phyloP scores from a whole-genome alignment of 805 yeast species.

The Ogataea pilisensis region DNA sequence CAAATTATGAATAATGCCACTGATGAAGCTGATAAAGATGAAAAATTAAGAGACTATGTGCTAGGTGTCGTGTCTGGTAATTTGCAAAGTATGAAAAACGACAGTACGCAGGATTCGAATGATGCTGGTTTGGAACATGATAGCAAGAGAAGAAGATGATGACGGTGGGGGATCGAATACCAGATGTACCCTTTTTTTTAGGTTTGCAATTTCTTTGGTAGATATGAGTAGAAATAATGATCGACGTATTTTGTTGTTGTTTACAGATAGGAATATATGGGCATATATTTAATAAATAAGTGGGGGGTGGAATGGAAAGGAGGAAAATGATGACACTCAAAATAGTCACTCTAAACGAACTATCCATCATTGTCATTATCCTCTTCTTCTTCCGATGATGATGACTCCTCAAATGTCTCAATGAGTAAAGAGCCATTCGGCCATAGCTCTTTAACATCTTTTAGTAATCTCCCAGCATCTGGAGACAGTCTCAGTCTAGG shows the following conservation, averaged over 20 bases:
- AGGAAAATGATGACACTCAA: neutral
- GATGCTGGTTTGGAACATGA: conserved; percentile 3
- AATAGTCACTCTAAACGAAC: neutral
- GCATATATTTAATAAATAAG: neutral
- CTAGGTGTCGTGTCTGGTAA: conserved; percentile 57
- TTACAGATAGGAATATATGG: no score
- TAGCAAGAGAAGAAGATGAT: conserved; percentile 22
- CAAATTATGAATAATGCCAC: conserved; percentile 44
- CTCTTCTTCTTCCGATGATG: conserved; percentile 13
- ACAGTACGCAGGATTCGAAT: conserved; percentile 1
- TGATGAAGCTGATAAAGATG: conserved; percentile 78
- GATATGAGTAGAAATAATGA: no score
- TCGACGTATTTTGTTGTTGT: no score
- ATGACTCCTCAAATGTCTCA: conserved; percentile 24
- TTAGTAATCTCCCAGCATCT: conserved; percentile 9
- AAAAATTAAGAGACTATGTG: conserved; percentile 64
- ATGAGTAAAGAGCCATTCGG: conserved; percentile 36
- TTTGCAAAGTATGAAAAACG: conserved; percentile 19
- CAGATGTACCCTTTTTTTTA: no score
- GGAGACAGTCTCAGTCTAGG: conserved; percentile 31
- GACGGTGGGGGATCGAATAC: no score
- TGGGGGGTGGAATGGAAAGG: neutral
- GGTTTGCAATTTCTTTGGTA: no score
- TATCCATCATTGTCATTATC: conserved; percentile 4
- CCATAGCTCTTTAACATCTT: conserved; percentile 31